phyloP scores from a whole-genome alignment of 1,139 yeast species.

The Saccharomyces hybrid region DNA sequence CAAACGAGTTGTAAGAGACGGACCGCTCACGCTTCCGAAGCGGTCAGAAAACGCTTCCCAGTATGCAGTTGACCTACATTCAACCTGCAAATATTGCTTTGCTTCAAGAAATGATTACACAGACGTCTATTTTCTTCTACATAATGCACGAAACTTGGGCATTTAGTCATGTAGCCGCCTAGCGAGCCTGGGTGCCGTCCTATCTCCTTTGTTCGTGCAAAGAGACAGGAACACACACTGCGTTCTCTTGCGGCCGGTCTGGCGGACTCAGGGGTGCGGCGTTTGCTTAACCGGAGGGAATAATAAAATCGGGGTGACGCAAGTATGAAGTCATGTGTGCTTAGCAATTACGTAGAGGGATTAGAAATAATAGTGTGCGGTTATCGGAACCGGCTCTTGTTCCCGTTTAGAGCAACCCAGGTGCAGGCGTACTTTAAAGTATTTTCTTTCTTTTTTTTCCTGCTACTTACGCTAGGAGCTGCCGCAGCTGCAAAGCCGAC shows the following conservation, averaged over 20 bases:
- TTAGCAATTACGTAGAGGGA: background rate
- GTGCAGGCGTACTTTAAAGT: background rate
- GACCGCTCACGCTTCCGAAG: background rate
- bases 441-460: background rate
- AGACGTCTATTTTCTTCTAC: background rate
- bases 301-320: background rate
- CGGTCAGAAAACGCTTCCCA: background rate
- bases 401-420: background rate
- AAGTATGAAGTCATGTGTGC: background rate
- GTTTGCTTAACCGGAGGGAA: background rate
- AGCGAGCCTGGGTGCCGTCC: background rate
- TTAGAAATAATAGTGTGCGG: background rate
- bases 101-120: background rate
- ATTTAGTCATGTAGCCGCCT: background rate
- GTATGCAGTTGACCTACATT: background rate
- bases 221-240: background rate
- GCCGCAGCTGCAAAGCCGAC: slow-evolving; percentile 1
- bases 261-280: slow-evolving; percentile 1
- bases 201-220: background rate
- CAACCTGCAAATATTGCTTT: background rate
- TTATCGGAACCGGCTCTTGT: background rate
- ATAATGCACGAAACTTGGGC: background rate
- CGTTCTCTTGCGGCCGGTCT: background rate
- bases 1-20: background rate
- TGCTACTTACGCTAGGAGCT: background rate